Conservation (phyloP, 352 stramenopile genomes). For the Globisporangium irregulare region DNA sequence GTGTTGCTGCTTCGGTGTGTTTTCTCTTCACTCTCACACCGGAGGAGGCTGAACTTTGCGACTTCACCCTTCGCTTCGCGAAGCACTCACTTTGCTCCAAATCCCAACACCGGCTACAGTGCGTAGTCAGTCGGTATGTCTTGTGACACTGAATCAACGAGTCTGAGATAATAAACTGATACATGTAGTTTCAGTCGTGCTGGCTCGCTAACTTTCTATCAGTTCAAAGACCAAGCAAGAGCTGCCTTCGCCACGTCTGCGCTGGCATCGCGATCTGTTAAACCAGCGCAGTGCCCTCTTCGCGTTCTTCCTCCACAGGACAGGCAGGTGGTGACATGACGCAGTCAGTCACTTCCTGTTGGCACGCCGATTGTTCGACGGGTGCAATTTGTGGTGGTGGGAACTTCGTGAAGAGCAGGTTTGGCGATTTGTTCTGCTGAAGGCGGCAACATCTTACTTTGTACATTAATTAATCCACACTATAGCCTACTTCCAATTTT, state of each 20-base stretch:
- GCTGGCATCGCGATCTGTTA: background rate
- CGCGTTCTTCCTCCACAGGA: background rate
- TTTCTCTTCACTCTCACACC: background rate
- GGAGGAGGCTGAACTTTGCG: background rate
- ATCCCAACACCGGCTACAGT: no score
- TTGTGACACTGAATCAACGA: no score
- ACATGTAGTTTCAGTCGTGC: no score
- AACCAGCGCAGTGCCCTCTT: background rate
- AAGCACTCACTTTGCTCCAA: no score
- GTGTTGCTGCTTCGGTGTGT: background rate
- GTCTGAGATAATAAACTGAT: no score
- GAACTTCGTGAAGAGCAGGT: background rate
- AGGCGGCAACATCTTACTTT: no score
- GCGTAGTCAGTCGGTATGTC: no score
- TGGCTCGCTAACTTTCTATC: no score
- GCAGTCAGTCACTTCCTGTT: background rate
- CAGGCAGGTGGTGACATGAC: background rate
- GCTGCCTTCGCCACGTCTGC: background rate
- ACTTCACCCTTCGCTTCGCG: no score
- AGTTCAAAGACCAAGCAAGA: no score
- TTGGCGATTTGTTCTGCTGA: background rate
- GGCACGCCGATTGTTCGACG: background rate
- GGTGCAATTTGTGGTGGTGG: background rate
- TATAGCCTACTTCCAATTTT: background rate
- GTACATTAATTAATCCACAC: background rate